These are phyloP conservation scores for Zopfochytrium polystomum DNA, from an alignment of 371 early-diverging fungal species.

Conservation along the genomic window DNA sequence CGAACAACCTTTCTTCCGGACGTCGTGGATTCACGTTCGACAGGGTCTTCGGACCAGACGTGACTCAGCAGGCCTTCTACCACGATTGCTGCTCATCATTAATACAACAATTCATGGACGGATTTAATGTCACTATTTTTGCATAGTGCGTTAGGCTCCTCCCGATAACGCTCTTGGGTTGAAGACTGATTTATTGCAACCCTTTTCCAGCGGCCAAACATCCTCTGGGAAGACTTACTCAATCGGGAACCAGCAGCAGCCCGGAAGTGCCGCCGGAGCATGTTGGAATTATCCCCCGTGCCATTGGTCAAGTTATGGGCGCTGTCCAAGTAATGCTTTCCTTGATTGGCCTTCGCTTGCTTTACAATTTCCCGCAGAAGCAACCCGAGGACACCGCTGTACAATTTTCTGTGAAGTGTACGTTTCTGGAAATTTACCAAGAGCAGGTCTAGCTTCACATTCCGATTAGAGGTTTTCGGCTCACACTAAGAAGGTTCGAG, in stretches of 20 bases:
- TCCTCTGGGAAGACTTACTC: constrained; percentile 39
- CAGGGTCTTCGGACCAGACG: constrained; percentile 70
- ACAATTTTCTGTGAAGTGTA: constrained; percentile 23
- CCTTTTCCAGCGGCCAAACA: constrained; percentile 22
- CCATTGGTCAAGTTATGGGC: constrained; percentile 29
- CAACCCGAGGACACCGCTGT: constrained; percentile 12
- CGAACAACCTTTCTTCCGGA: too few species aligned
- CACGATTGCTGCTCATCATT: constrained; percentile 61
- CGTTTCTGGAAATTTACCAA: constrained; percentile 50
- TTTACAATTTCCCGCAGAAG: constrained; percentile 5
- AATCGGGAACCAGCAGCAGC: constrained; percentile 37
- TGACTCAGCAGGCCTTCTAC: constrained; percentile 75
- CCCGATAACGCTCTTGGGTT: too few species aligned
- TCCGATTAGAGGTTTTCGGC: background rate
- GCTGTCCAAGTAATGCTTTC: constrained; percentile 10
- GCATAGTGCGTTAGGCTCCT: constrained; percentile 52
- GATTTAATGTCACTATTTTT: constrained; percentile 59
- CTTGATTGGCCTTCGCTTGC: background rate
- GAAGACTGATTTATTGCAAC: background rate
- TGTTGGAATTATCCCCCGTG: constrained; percentile 43
- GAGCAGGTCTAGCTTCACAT: constrained; percentile 31
- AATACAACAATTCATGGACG: constrained; percentile 84
- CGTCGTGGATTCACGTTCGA: constrained; percentile 72
- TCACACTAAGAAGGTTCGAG: constrained; percentile 29
- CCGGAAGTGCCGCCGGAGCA: constrained; percentile 15